A percentile compares a stretch with the other conserved stretches of the same genome.
Evolutionary conservation across 1,284 basidiomycete genomes (phyloP).

Genomic region (Boletus nobilissimus): DNA sequence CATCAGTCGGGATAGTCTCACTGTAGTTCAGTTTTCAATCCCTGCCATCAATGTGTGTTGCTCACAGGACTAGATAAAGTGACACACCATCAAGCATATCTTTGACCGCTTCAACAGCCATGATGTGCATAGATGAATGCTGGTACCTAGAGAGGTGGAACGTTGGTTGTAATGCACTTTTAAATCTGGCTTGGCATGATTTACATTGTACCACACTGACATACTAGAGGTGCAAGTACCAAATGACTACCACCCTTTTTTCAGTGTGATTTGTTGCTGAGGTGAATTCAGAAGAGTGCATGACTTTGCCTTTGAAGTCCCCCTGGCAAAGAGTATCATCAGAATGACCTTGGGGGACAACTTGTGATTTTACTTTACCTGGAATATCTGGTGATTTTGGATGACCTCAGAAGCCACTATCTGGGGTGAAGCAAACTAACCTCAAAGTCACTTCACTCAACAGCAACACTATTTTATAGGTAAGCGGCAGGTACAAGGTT

Average conservation of each 20-base stretch:
- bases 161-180: slow-evolving; percentile 10
- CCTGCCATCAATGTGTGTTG: background rate
- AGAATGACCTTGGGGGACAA: too few relatives aligned
- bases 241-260: slow-evolving; percentile 56
- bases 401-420: too few relatives aligned
- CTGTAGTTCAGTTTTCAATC: slow-evolving; percentile 33
- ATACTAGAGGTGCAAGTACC: slow-evolving; percentile 55
- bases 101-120: slow-evolving; percentile 33
- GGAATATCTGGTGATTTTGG: slow-evolving; percentile 50
- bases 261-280: slow-evolving; percentile 52
- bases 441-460: too few relatives aligned
- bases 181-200: background rate
- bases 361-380: slow-evolving; percentile 27
- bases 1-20: slow-evolving; percentile 40
- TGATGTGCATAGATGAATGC: slow-evolving; percentile 44
- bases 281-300: slow-evolving; percentile 54
- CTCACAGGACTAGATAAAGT: background rate
- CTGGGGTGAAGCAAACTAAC: too few relatives aligned
- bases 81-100: slow-evolving; percentile 32
- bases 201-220: slow-evolving; percentile 37
- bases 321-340: too few relatives aligned
- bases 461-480: too few relatives aligned
- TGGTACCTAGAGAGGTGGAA: slow-evolving; percentile 35
- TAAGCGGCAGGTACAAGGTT: too few relatives aligned
- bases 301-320: too few relatives aligned